Conservation (phyloP, 768 basidiomycete genomes). For the Boletus sensibilis region DNA sequence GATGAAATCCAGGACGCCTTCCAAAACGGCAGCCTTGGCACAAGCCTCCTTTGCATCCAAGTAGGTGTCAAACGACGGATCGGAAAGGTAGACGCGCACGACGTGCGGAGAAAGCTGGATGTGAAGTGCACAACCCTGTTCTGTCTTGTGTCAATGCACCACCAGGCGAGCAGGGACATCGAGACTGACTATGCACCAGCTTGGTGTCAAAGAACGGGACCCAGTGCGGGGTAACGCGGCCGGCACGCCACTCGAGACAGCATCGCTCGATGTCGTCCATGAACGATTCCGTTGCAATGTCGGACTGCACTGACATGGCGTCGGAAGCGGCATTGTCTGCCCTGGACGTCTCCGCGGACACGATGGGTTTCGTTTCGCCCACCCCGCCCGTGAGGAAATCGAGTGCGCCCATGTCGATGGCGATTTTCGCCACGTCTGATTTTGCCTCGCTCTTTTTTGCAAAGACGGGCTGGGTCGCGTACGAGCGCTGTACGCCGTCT, state of each 20-base stretch:
- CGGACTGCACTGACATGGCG: not conserved
- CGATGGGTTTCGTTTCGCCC: constrained; percentile 38
- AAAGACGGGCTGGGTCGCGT: constrained; percentile 48
- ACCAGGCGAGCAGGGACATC: not conserved
- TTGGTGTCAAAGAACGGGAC: constrained; percentile 48
- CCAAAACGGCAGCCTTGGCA: constrained; percentile 50
- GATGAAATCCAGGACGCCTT: constrained; percentile 61
- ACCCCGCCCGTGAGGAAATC: constrained; percentile 54
- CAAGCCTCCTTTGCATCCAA: constrained; percentile 51
- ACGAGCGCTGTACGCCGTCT: constrained; percentile 49
- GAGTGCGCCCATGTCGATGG: constrained; percentile 58
- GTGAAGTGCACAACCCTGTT: constrained; percentile 55
- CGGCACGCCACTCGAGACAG: constrained; percentile 55
- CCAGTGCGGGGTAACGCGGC: constrained; percentile 54
- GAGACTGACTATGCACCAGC: constrained; percentile 41
- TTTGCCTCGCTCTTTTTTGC: constrained; percentile 54
- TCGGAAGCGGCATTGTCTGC: not conserved
- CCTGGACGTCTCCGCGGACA: not conserved
- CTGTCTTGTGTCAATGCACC: constrained; percentile 26
- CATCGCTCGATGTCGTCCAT: constrained; percentile 50
- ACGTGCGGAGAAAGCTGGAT: constrained; percentile 52
- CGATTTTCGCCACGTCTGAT: constrained; percentile 48
- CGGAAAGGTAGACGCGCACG: constrained; percentile 52
- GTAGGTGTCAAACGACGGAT: constrained; percentile 40
- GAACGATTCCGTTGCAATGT: constrained; percentile 1